These are phyloP conservation scores for Candida wancherniae DNA, from an alignment of 805 yeast species.

Conservation along the genomic window DNA sequence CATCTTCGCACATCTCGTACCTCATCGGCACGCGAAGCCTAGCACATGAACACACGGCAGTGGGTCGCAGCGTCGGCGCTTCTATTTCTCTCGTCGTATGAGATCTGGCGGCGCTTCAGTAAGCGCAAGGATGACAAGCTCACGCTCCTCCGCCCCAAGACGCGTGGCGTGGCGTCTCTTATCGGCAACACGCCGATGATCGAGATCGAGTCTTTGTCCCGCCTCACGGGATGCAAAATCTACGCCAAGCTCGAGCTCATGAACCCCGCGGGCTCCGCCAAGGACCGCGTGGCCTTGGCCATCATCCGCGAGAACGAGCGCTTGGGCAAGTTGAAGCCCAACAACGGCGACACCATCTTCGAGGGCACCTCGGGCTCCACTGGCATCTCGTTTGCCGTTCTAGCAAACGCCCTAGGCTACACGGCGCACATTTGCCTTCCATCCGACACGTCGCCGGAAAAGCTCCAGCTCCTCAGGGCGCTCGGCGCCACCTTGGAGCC, in stretches of 20 bases:
- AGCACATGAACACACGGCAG: too few relatives aligned
- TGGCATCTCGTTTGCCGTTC: constrained; percentile 87
- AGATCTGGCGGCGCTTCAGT: constrained; percentile 5
- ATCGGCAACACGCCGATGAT: constrained; percentile 91
- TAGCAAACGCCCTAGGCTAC: constrained; percentile 87
- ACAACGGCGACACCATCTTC: constrained; percentile 67
- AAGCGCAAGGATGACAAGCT: constrained; percentile 1
- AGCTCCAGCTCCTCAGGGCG: constrained; percentile 61
- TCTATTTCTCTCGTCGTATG: constrained; percentile 10
- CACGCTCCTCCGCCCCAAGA: constrained; percentile 16
- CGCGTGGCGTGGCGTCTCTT: constrained; percentile 65
- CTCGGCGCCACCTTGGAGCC: constrained; percentile 81
- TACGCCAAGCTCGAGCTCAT: constrained; percentile 81
- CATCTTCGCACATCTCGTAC: too few relatives aligned
- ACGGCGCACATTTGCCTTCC: constrained; percentile 91
- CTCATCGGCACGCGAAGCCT: too few relatives aligned
- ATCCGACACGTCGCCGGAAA: constrained; percentile 86
- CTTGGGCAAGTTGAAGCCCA: constrained; percentile 51
- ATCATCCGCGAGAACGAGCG: constrained; percentile 67
- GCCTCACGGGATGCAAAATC: constrained; percentile 71
- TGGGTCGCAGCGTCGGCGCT: constrained; percentile 18
- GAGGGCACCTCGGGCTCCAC: constrained; percentile 98
- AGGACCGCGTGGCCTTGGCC: constrained; percentile 88
- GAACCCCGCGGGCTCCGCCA: constrained; percentile 95
- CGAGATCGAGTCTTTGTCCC: constrained; percentile 63